These are phyloP conservation scores for Echinochloa phyllopogon DNA, from an alignment of 176 grass and related monocot species.

Conservation along the genomic window DNA sequence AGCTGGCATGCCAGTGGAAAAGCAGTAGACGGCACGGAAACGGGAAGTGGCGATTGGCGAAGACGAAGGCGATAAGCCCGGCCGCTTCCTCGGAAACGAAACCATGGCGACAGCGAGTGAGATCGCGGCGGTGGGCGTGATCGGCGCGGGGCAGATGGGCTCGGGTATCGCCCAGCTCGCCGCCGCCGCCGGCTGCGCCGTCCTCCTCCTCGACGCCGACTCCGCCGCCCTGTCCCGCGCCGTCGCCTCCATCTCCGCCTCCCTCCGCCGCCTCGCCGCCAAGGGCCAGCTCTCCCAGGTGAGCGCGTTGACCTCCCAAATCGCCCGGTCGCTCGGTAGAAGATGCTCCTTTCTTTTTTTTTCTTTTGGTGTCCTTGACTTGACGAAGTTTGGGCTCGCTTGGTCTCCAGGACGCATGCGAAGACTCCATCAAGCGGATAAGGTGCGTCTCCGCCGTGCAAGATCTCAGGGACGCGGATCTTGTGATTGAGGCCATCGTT, in stretches of 20 bases:
- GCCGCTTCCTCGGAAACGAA: background rate
- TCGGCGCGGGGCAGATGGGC: slow-evolving; percentile 94
- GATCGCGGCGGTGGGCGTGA: slow-evolving; percentile 60
- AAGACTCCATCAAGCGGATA: slow-evolving; percentile 66
- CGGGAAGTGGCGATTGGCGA: too few relatives aligned
- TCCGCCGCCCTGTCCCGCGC: slow-evolving; percentile 62
- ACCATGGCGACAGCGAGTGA: slow-evolving; percentile 48
- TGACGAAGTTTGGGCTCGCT: background rate
- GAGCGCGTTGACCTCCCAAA: background rate
- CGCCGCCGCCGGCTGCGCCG: slow-evolving; percentile 62
- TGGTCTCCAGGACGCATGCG: slow-evolving; percentile 51
- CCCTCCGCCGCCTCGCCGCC: slow-evolving; percentile 66
- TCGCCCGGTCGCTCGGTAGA: background rate
- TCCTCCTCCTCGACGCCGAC: slow-evolving; percentile 75
- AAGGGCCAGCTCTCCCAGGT: slow-evolving; percentile 84
- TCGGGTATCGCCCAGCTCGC: slow-evolving; percentile 92
- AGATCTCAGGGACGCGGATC: slow-evolving; percentile 64
- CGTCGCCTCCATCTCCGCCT: slow-evolving; percentile 60
- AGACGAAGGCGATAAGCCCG: background rate
- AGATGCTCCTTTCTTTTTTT: background rate
- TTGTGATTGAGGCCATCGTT: slow-evolving; percentile 88
- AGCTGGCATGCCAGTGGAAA: background rate
- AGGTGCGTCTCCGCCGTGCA: slow-evolving; percentile 67
- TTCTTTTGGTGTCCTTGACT: too few relatives aligned
- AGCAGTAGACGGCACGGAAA: background rate